These are phyloP conservation scores for Byssothecium circinans DNA, from an alignment of 2,329 filamentous ascomycete genomes.

Conservation along the genomic window DNA sequence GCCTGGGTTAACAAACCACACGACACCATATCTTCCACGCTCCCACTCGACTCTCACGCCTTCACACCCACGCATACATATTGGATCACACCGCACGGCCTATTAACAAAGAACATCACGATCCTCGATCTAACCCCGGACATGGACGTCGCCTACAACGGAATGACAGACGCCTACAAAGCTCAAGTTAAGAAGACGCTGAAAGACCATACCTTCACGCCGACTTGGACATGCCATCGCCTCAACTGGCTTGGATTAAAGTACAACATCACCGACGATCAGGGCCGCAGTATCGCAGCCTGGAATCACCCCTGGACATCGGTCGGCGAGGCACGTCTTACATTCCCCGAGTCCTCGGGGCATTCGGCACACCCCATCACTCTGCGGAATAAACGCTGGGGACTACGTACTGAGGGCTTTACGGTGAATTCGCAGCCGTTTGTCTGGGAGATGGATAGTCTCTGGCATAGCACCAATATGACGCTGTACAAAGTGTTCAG, in stretches of 20 bases:
- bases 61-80: constrained; percentile 23
- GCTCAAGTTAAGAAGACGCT: constrained; percentile 16
- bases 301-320: constrained; percentile 25
- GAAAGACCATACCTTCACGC: constrained; percentile 23
- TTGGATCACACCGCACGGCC: constrained; percentile 24
- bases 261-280: constrained; percentile 18
- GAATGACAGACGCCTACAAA: constrained; percentile 20
- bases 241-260: constrained; percentile 19
- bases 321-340: constrained; percentile 17
- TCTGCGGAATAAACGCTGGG: constrained; percentile 19
- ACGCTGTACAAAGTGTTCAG: constrained; percentile 25
- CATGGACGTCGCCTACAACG: constrained; percentile 19
- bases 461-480: constrained; percentile 23
- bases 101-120: constrained; percentile 19
- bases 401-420: constrained; percentile 21
- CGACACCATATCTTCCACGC: constrained; percentile 6
- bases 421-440: constrained; percentile 18
- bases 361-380: constrained; percentile 18
- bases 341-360: constrained; percentile 19
- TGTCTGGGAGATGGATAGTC: constrained; percentile 24
- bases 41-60: constrained; percentile 17
- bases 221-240: constrained; percentile 13
- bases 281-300: constrained; percentile 14
- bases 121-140: constrained; percentile 22
- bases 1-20: constrained; percentile 16